phyloP scores from a whole-genome alignment of 2,329 filamentous ascomycete species.

The Paecilomyces dactylethromorphus region DNA sequence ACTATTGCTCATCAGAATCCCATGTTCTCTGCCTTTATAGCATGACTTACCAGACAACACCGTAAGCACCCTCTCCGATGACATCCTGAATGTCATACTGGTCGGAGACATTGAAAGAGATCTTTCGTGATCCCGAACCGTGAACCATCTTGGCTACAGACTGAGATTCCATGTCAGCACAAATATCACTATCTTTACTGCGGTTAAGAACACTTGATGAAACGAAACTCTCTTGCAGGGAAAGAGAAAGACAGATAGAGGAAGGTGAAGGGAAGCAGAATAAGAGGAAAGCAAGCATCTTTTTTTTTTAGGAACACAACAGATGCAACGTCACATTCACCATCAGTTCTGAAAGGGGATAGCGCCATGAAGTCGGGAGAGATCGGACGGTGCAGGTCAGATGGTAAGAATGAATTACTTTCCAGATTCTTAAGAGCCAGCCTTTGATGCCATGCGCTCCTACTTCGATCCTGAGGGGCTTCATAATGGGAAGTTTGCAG shows the following conservation, averaged over 20 bases:
- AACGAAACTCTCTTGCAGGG: background rate
- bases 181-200: too few species aligned
- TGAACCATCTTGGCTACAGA: conserved; percentile 32
- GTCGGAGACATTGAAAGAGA: conserved; percentile 99
- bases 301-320: background rate
- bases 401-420: background rate
- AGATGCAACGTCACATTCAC: background rate
- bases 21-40: background rate
- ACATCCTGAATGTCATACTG: conserved; percentile 99
- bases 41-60: conserved; percentile 81
- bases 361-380: background rate
- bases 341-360: background rate
- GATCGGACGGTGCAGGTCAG: background rate
- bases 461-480: background rate
- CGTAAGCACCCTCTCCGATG: conserved; percentile 95
- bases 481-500: background rate
- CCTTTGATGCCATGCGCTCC: background rate
- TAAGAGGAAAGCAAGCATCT: background rate
- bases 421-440: background rate
- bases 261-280: background rate
- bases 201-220: background rate
- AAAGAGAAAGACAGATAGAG: background rate
- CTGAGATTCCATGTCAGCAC: background rate
- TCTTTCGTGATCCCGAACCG: conserved; percentile 68
- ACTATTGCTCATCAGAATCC: conserved; percentile 43